Percentiles rank a stretch among this genome's conserved stretches.
Evolutionary conservation across 306 rosid species (phyloP).

Genomic region (Urtica urens): DNA sequence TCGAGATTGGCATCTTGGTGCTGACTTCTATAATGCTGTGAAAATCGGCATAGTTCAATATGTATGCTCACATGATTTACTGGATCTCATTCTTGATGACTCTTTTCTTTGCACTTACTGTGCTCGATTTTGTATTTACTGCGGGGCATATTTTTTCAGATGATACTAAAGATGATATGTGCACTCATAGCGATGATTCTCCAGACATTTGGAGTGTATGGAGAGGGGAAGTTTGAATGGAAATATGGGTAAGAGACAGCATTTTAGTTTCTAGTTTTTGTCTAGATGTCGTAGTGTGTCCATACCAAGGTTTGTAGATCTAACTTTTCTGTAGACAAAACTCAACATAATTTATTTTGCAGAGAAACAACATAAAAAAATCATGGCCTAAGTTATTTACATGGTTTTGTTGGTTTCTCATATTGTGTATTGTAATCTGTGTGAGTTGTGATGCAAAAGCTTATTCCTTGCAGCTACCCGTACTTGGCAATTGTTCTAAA

Average conservation of each 20-base stretch:
- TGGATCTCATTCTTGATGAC: constrained; percentile 17
- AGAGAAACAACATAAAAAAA: no score
- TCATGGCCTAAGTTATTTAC: no score
- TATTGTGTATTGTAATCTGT: no score
- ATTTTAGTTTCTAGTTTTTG: not conserved
- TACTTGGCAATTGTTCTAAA: constrained; percentile 88
- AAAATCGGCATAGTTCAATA: constrained; percentile 98
- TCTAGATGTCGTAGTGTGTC: not conserved
- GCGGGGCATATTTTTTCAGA: constrained; percentile 44
- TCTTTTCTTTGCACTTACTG: not conserved
- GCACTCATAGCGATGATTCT: constrained; percentile 93
- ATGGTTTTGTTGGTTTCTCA: no score
- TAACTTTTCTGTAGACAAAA: no score
- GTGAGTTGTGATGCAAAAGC: constrained; percentile 17
- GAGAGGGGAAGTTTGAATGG: constrained; percentile 95
- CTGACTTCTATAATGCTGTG: constrained; percentile 85
- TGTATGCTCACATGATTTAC: constrained; percentile 43
- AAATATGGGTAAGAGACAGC: constrained; percentile 63
- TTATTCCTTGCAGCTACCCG: constrained; percentile 68
- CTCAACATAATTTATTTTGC: no score
- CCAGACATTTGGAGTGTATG: constrained; percentile 83
- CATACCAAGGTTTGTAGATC: not conserved
- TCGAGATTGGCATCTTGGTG: constrained; percentile 86
- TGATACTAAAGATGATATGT: constrained; percentile 91
- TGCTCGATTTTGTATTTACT: constrained; percentile 20